phyloP scores from a whole-genome alignment of 148 eudicot species.

The Cornus kousa region DNA sequence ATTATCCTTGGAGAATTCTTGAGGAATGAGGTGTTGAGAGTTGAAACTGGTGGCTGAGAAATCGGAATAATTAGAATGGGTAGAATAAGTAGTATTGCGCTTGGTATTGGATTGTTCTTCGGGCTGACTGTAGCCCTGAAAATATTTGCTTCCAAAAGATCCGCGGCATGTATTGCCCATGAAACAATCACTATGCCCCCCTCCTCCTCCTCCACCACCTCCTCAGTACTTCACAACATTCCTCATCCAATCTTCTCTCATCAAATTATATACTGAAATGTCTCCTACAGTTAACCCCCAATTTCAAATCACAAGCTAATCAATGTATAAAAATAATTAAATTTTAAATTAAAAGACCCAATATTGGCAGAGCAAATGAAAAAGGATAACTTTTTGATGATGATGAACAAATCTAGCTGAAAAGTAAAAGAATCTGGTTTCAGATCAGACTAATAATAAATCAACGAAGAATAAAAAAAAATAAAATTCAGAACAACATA shows the following conservation, averaged over 20 bases:
- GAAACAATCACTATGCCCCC: conserved; percentile 50
- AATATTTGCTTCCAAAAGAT: conserved; percentile 56
- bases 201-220: conserved; percentile 11
- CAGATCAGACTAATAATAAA: not conserved
- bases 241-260: conserved; percentile 26
- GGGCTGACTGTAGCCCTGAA: conserved; percentile 63
- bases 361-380: not conserved
- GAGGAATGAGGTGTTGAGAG: conserved; percentile 45
- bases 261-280: conserved; percentile 2
- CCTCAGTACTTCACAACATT: conserved; percentile 16
- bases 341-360: not conserved
- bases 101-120: conserved; percentile 51
- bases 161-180: conserved; percentile 98
- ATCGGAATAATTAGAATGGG: conserved; percentile 40
- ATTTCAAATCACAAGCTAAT: not conserved
- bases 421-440: not conserved
- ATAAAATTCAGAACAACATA: not conserved
- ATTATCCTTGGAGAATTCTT: conserved; percentile 53
- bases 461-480: not conserved
- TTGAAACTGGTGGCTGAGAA: conserved; percentile 49
- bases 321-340: not conserved
- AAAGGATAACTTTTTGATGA: not conserved
- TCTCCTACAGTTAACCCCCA: not conserved
- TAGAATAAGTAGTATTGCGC: conserved; percentile 29
- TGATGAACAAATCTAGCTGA: not conserved